Percentiles rank a stretch among this genome's conserved stretches.
Evolutionary conservation across 192 early-diverging fungal species (phyloP).

Genomic region (Spinellus fusiger): DNA sequence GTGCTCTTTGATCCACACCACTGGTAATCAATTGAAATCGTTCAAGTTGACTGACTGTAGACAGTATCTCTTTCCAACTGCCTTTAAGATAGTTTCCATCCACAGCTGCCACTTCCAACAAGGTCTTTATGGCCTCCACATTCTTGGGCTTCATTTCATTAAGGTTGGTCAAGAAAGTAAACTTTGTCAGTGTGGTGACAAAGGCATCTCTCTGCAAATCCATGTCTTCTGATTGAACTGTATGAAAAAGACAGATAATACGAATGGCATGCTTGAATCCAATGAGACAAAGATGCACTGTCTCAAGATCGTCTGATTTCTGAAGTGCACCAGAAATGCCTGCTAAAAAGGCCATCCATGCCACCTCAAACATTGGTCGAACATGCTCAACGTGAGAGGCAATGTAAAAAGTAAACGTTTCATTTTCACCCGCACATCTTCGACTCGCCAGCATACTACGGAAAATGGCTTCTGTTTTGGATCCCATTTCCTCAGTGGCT

Average conservation of each 20-base stretch:
- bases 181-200: constrained; percentile 83
- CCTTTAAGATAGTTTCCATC: constrained; percentile 60
- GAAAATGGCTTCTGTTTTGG: constrained; percentile 67
- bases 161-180: constrained; percentile 80
- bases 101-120: constrained; percentile 70
- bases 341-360: constrained; percentile 85
- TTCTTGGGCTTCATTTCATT: constrained; percentile 88
- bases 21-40: constrained; percentile 72
- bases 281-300: constrained; percentile 63
- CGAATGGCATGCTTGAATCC: constrained; percentile 80
- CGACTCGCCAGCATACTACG: constrained; percentile 51
- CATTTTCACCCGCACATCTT: constrained; percentile 42
- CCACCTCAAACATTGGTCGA: constrained; percentile 84
- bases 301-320: constrained; percentile 70
- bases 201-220: constrained; percentile 88
- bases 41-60: constrained; percentile 83
- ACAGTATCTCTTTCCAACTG: constrained; percentile 80
- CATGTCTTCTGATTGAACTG: constrained; percentile 52
- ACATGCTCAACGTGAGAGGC: constrained; percentile 85
- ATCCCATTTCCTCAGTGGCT: constrained; percentile 60
- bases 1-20: constrained; percentile 36
- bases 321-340: constrained; percentile 80
- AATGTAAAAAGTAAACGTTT: constrained; percentile 45
- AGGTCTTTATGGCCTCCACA: constrained; percentile 81
- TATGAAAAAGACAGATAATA: constrained; percentile 68